Evolutionary conservation across 306 rosid genomes (phyloP), one percentile per base, ranked within the genome.

Genomic region (Gillenia trifoliata): DNA sequence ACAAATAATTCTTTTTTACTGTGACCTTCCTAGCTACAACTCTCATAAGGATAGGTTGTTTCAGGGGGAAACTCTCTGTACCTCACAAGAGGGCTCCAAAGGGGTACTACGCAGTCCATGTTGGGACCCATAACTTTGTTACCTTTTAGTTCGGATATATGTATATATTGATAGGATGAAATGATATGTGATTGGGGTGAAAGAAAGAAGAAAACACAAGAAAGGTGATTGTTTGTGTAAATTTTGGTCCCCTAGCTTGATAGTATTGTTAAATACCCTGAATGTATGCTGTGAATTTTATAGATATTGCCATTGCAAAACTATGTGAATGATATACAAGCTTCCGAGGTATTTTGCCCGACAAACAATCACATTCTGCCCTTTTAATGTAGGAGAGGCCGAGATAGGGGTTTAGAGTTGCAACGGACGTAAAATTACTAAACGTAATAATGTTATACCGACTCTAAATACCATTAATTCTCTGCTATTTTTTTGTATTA

Each of bases 41-140:
- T 56, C 28, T 62, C 69, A 26, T 7, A 31, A 45, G 11, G 40
- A 31, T 74, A 43, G 74, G 82, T 59, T 59, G 78, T 70, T 79
- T 79, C 78, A 47, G 66, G 57, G 78, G 57, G 78, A 79, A 78
- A 57, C 59, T 62, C 56, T n/a, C n/a, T n/a, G 78, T 79, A 47
- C 82, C 49, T 7, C 20, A n/a, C 16, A 38, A 5, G 34, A 23
- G 72, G 6, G 55, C 38, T 67, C 49, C 76, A 57, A 5, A 41
- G 11, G 30, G 33, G 33, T 59, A 47, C 52, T 4, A 47, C 20
- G 52, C 20, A 16, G 20, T 47, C 52, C 52, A 5, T 4, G 52
- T 47, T 47, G 52, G 52, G 52, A 15, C 52, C 20, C 52, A 47
- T 47, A 47, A 47, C 52, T 47, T 47, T 16, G 52, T 47, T 16